Evolutionary conservation across 73 alveolate genomes (phyloP).

Genomic region (Diophrys appendiculata): DNA sequence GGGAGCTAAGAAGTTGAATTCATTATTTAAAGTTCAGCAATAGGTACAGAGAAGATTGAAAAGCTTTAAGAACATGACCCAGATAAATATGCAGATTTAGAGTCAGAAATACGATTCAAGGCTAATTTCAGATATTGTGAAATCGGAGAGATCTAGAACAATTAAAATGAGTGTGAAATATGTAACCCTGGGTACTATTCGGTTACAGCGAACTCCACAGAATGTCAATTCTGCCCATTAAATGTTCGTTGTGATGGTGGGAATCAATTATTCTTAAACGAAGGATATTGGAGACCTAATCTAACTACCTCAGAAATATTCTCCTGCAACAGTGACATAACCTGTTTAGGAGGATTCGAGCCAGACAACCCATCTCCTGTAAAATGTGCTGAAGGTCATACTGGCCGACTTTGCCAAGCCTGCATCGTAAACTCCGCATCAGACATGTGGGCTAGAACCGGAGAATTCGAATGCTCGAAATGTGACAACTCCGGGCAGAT

Average conservation of each 20-base stretch:
- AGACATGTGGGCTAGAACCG: slow-evolving; percentile 15
- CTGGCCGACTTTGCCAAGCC: slow-evolving; percentile 36
- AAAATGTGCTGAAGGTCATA: slow-evolving; percentile 39
- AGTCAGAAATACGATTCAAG: background rate
- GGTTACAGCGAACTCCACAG: background rate
- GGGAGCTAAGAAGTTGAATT: background rate
- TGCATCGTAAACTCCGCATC: slow-evolving; percentile 23
- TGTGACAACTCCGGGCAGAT: slow-evolving; percentile 11
- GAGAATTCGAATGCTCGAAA: slow-evolving; percentile 13
- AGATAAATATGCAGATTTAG: background rate
- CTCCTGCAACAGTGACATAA: background rate
- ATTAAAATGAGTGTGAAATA: background rate
- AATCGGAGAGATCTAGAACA: slow-evolving; percentile 7
- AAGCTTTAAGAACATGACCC: background rate
- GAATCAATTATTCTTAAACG: background rate
- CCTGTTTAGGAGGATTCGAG: slow-evolving; percentile 1
- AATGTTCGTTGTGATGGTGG: background rate
- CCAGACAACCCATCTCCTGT: background rate
- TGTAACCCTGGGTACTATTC: background rate
- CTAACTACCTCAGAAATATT: background rate
- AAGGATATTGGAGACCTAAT: background rate
- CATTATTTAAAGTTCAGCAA: background rate
- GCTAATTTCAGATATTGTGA: slow-evolving; percentile 15
- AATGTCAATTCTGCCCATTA: background rate
- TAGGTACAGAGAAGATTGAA: background rate